Base-by-base conservation (phyloP, 2,329 filamentous ascomycete species). In the Zymoseptoria brevis region DNA sequence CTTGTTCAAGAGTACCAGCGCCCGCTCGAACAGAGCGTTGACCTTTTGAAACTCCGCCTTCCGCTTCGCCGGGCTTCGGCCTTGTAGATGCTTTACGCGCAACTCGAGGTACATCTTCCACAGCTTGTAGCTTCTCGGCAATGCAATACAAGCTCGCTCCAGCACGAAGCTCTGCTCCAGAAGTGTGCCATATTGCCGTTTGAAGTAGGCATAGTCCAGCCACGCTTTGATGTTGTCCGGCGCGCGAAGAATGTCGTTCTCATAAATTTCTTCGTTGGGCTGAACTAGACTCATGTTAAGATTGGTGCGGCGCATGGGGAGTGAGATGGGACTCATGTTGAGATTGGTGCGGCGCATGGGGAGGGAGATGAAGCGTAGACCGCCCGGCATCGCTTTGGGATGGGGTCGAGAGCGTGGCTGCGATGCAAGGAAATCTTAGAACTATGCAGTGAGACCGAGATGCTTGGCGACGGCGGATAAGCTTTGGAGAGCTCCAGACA, bases 31-130 rank as follows among this genome's bases (percentile, higher is more conserved):
- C 49, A 97, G 84, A 57, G 89, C 83, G 73, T 99, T 99, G 73
- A 97, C 91, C 75, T 97, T 99, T 71, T 86, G 83, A 75, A 88
- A 97, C 71, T 99, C 92, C 60, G 83, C 78, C 56, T 85, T 84
- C 73, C 89, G 90, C 59, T 86, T 82, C 58, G 89, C 88, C 11
- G 93, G 86, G 73, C 96, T 97, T 67, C 93, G 84, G 71, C 87
- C 88, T 62, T 85, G 80, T 53, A 75, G 55, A 58, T 74, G 73
- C 68, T 88, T 89, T 58, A 84, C 86, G 68, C 94, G 85, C 67
- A 97, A 88, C 65, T 86, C 83, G 65, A 99, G 84, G 75, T 97
- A 99, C 84, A 96, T 86, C 77, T 96, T 97, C 94, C 94, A 99
- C 54, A 99, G 81, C 78, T 99, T 99, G 79, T 96, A 99, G 26